Conservation (phyloP, 805 yeast species). For the Ogataea polymorpha region DNA sequence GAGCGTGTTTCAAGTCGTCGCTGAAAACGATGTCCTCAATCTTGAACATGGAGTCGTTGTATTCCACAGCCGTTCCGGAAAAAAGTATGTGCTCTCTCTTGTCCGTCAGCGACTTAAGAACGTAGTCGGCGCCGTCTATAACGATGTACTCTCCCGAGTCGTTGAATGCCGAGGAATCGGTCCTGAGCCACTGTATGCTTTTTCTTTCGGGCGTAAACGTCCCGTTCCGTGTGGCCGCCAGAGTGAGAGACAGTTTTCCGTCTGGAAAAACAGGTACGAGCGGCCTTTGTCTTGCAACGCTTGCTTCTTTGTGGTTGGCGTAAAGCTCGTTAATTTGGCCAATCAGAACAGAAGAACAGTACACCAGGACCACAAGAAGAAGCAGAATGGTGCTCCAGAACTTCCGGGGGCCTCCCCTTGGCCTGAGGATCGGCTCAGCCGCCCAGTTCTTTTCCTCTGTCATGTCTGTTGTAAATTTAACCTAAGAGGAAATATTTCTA, state of each 20-base stretch:
- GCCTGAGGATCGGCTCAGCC: background rate
- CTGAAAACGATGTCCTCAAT: conserved; percentile 61
- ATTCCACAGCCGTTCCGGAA: conserved; percentile 45
- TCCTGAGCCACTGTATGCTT: conserved; percentile 66
- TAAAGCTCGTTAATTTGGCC: conserved; percentile 20
- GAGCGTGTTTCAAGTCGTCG: conserved; percentile 58
- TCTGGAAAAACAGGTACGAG: background rate
- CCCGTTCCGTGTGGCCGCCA: conserved; percentile 50
- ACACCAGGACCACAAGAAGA: conserved; percentile 16
- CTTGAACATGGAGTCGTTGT: conserved; percentile 37
- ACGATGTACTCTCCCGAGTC: conserved; percentile 70
- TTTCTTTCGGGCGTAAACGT: conserved; percentile 51
- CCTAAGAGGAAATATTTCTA: conserved; percentile 6
- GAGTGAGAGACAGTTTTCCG: conserved; percentile 32
- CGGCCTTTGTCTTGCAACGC: background rate
- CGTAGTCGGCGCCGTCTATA: conserved; percentile 44
- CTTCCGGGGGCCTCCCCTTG: background rate
- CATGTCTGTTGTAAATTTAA: conserved; percentile 6
- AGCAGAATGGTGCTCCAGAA: conserved; percentile 11
- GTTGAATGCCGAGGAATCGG: conserved; percentile 43
- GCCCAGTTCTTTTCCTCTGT: conserved; percentile 6
- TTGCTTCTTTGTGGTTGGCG: conserved; percentile 9
- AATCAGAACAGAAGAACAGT: conserved; percentile 25
- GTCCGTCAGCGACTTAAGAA: conserved; percentile 52
- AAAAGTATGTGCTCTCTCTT: conserved; percentile 44